These are phyloP conservation scores for Psilocybe subaeruginosa DNA, from an alignment of 768 basidiomycete genomes.

Conservation along the genomic window DNA sequence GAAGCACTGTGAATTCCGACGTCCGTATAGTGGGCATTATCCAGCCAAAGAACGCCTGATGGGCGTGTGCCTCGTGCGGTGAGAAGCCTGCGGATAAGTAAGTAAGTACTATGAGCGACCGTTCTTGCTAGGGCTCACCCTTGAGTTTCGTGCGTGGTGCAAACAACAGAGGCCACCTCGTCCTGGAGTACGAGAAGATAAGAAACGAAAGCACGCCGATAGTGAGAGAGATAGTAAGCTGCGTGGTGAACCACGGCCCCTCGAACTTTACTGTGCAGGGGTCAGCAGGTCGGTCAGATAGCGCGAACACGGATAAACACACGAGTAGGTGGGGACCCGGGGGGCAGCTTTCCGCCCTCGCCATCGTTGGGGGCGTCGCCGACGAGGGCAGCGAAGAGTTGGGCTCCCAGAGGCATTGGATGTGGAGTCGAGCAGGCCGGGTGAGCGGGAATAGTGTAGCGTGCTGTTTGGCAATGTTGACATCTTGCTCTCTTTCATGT, in stretches of 20 bases:
- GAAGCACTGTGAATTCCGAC: constrained; percentile 91
- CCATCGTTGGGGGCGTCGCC: constrained; percentile 33
- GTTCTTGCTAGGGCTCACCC: constrained; percentile 48
- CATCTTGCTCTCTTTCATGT: constrained; percentile 16
- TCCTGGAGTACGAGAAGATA: constrained; percentile 86
- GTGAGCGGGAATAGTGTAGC: not conserved
- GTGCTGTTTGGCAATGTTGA: constrained; percentile 20
- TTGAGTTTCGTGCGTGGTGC: constrained; percentile 94
- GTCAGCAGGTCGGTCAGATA: constrained; percentile 4
- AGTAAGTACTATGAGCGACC: no score
- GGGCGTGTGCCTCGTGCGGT: constrained; percentile 89
- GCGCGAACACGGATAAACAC: constrained; percentile 25
- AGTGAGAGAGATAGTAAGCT: constrained; percentile 73
- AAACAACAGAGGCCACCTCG: constrained; percentile 87
- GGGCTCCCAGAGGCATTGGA: constrained; percentile 21
- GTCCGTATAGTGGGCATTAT: constrained; percentile 89
- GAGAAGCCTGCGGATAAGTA: constrained; percentile 69
- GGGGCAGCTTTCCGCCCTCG: constrained; percentile 49
- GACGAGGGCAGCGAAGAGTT: constrained; percentile 24
- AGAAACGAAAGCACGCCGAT: constrained; percentile 85
- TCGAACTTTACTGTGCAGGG: constrained; percentile 67
- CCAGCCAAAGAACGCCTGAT: constrained; percentile 93
- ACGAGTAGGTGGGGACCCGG: constrained; percentile 70
- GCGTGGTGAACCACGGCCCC: constrained; percentile 96
- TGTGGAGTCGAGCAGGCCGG: constrained; percentile 9